Evolutionary conservation across 2,329 filamentous ascomycete genomes (phyloP), one percentile per base, ranked within the genome.

Genomic region (Corynespora cassiicola): DNA sequence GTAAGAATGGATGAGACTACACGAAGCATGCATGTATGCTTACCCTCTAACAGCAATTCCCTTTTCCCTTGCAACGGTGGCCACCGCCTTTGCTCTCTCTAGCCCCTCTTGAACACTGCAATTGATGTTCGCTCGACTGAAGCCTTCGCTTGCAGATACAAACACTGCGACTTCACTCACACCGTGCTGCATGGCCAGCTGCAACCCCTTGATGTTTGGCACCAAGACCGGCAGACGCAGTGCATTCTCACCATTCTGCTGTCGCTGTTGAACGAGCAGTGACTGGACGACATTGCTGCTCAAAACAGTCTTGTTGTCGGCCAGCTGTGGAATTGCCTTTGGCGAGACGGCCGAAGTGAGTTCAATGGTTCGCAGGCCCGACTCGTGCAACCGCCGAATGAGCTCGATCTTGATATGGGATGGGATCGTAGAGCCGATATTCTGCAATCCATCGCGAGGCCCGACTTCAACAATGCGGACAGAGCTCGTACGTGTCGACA

Each of bases 391-490:
- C 20, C 67, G 65, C 21, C 65, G 54, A 22, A 79, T 78, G 20
- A 79, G 61, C 30, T 77, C 67, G 15, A 79, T 55, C 54, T 79
- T 79, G 4, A 70, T 75, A 24, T 71, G 58, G 26, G 76, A 60
- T 11, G 74, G 54, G 19, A 79, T 75, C 1, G 71, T 57, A 20
- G 69, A 73, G 47, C 75, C 75, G 52, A 79, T 76, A 45, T 79
- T 79, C 54, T 79, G 76, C 29, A 79, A 61, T 11, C 76, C 76
- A 64, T 79, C 76, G 42, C 76, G 68, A 36, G 76, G 72, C 3
- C 76, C 75, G 19, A 79, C 76, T 63, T 80, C 77, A 15, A 79
- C 71, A 50, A 79, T 73, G 49, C 74, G 73, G 41, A 78, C 75
- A 15, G 26, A 8, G 7, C 7, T 7, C 26, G 8, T 8, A 16